Evolutionary conservation across 2,329 filamentous ascomycete genomes (phyloP), one percentile per base, ranked within the genome.

Genomic region (Emergomyces pasteurianus): DNA sequence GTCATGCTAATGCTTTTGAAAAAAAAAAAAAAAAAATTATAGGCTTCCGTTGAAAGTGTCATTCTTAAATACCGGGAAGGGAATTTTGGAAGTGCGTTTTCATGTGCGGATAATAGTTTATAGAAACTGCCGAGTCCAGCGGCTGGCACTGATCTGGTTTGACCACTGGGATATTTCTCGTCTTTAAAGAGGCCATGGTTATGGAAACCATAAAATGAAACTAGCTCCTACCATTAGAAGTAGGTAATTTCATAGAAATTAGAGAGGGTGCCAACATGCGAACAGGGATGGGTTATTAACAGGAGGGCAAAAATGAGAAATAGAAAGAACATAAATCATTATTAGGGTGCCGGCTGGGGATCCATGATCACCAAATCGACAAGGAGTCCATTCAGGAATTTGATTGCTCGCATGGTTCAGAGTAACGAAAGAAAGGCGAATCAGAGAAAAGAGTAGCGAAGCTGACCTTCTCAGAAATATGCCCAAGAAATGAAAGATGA

Each of bases 31-130:
- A 31, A 36, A 49, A 65, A 53, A 40, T n/a, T 55, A 7, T 47
- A 78, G 76, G 74, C 74, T 23, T 74, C 76, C 21, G 65, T 78
- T 58, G 71, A 75, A 63, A 74, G 73, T 59, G 75, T 78, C 16
- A 81, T 94, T 28, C 79, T 90, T 62, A 85, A 86, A 23, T 95
- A 92, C 69, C 71, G 80, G 38, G 74, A 79, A 0, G 83, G 83
- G 3, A 76, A 76, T 0, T 88, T 95, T 31, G 82, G 86, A 1
- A 83, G 84, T 1, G 83, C 89, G 0, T 96, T 95, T 70, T 84
- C 84, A 0, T 95, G 91, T 70, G 80, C 79, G 16, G 82, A 75
- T 62, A 78, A 76, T 52, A 71, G 63, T 38, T 49, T 75, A 10
- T 75, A 69, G 70, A 36, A 23, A n/a, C n/a, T n/a, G 9, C 46